Evolutionary conservation across 805 yeast genomes (phyloP), one percentile per base, ranked within the genome.

Genomic region (Pichia sporocuriosa): DNA sequence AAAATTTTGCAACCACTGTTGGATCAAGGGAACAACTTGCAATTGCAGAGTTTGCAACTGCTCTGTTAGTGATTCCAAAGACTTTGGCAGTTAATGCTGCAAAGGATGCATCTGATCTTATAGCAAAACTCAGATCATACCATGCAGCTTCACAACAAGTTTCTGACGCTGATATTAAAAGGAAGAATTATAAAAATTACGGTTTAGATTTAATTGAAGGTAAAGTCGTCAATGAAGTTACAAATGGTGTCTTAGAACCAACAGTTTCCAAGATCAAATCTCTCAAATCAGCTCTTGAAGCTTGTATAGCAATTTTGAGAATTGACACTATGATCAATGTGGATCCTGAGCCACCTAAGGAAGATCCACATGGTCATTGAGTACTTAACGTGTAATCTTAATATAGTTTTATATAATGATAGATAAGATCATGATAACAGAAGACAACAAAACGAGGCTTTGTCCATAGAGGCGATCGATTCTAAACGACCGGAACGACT

Each of bases 21-120:
- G 97, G 97, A 3, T 86, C 96, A 16, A 79, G 98, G 58, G 98
- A 93, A 65, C 98, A 93, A 64, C 74, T 93, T 56, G 97, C 98
- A 15, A 93, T 93, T 67, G 95, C 97, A 1, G 98, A 90, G 67
- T 93, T 93, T 70, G 97, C 98, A 28, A 74, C 75, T 50, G 89
- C 97, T 1, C 69, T 93, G 53, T 72, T 93, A 43, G 75, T 88
- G 16, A 90, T 93, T 52, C 99, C 99, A 62, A 93, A 90, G 74
- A 93, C 97, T 2, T 68, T 93, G 54, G 97, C 97, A 2, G 88
- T 85, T 27, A 93, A 93, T 59, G 98, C 98, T 8, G 99, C 97
- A 32, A 93, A 90, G 65, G 99, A 93, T 65, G 80, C 97, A 1
- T 79, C 90, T 25, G 99, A 94, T 49, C 75, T 93, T 52, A 87